These are phyloP conservation scores for Punica granatum DNA, from an alignment of 345 rosid species.

Conservation along the genomic window DNA sequence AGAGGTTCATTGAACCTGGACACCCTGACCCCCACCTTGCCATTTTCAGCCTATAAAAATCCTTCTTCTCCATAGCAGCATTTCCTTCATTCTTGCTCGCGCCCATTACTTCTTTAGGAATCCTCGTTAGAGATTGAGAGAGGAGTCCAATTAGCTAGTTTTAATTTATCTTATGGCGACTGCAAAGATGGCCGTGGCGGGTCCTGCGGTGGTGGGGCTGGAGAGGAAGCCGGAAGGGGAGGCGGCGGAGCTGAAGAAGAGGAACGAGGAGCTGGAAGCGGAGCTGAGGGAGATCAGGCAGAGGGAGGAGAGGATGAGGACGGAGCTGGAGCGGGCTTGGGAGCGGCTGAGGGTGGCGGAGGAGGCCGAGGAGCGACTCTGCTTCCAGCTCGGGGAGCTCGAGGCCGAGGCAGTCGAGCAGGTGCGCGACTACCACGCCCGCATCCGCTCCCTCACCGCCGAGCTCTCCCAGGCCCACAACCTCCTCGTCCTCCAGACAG, in stretches of 20 bases:
- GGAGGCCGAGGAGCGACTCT: conserved; percentile 82
- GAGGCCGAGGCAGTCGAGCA: conserved; percentile 72
- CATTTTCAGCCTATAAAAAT: neutral
- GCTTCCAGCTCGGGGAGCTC: conserved; percentile 78
- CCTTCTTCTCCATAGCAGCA: neutral
- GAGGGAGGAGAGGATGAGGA: conserved; percentile 45
- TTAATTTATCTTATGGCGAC: conserved; percentile 6
- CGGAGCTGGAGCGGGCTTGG: conserved; percentile 41
- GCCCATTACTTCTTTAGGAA: no score
- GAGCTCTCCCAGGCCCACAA: conserved; percentile 47
- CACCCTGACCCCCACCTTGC: conserved; percentile 9
- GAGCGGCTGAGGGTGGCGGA: conserved; percentile 59
- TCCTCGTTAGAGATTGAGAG: no score
- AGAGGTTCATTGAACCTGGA: conserved; percentile 70
- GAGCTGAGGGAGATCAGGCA: conserved; percentile 35
- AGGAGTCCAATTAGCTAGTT: neutral
- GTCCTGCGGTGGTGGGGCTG: neutral
- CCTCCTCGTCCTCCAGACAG: conserved; percentile 9
- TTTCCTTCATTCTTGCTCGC: neutral
- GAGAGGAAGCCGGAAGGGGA: neutral
- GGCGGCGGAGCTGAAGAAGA: conserved; percentile 30
- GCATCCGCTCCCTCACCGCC: conserved; percentile 47
- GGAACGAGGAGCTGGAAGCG: conserved; percentile 56
- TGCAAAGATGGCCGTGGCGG: conserved; percentile 5
- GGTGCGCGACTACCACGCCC: conserved; percentile 63